Base-by-base conservation (phyloP, 2,329 filamentous ascomycete genomes). In the Teratosphaeria epicoccoides region DNA sequence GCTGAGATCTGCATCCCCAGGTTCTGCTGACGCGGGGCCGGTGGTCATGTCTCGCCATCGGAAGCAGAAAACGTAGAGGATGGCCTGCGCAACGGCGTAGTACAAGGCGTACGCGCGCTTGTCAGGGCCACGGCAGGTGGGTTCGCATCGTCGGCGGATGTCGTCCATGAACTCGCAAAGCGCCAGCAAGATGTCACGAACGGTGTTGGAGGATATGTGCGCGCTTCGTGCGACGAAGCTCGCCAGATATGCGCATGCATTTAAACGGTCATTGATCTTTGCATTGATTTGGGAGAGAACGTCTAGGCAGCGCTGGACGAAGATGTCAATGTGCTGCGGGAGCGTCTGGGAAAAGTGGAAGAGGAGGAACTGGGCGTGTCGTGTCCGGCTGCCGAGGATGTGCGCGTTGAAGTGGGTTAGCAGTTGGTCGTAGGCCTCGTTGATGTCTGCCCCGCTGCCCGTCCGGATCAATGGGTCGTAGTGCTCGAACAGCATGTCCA, bases 21-120 rank as follows among this genome's bases (percentile, higher is more conserved):
- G 50, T 22, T 63, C 57, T 3, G 58, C 56, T 9, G 47, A 74
- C 3, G 78, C 79, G 1, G 79, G 57, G 10, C 68, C 77, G 20
- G 80, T 74, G 51, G 88, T 85, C 46, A 98, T 76, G 63, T 97
- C 91, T 55, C 88, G 85, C 93, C 93, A 98, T 51, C 93, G 84
- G 75, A 98, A 98, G 74, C 93, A 98, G 71, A 95, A 96, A 53
- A 95, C 91, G 72, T 96, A 96, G 23, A 96, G 79, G 2, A 94
- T 76, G 1, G 89, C 89, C 68, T 96, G 90, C n/a, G 86, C 82
- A 46, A 89, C 82, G 17, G 87, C 83, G 68, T 96, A 96, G 70
- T 94, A 95, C 12, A 85, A 81, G 46, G 83, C 82, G 65, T 91
- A 95, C 46, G 85, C 83, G 56, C 84, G 83, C 52, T 94, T 78